Evolutionary conservation across 2,329 filamentous ascomycete species (phyloP).

Genomic region (Volutella citrinella): DNA sequence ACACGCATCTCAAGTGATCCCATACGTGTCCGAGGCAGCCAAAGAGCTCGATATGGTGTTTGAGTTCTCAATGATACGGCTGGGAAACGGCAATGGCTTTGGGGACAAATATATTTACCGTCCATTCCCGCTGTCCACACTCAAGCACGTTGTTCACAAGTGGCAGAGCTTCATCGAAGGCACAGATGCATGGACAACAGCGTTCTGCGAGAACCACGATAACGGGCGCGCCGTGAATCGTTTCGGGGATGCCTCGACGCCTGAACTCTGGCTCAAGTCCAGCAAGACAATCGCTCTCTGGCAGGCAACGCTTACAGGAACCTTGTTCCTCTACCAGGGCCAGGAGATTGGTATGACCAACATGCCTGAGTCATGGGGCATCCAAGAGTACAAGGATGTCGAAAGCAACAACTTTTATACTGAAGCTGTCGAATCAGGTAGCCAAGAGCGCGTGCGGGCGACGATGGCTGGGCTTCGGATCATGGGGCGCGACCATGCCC

Average conservation of each 20-base stretch:
- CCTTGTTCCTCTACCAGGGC: constrained; percentile 57
- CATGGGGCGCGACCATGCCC: constrained; percentile 60
- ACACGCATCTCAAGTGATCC: constrained; percentile 47
- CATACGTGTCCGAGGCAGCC: constrained; percentile 51
- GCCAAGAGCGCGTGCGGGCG: constrained; percentile 35
- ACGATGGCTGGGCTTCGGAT: constrained; percentile 53
- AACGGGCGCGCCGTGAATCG: constrained; percentile 56
- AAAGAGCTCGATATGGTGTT: constrained; percentile 62
- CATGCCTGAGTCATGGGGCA: constrained; percentile 46
- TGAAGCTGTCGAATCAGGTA: constrained; percentile 36
- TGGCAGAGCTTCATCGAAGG: constrained; percentile 50
- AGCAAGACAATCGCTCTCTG: constrained; percentile 53
- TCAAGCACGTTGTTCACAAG: constrained; percentile 42
- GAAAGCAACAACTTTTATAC: constrained; percentile 51
- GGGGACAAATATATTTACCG: constrained; percentile 49
- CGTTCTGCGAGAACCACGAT: constrained; percentile 64
- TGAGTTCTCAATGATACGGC: constrained; percentile 54
- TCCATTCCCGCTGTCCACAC: constrained; percentile 40
- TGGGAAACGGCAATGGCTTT: constrained; percentile 47
- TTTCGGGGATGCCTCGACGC: constrained; percentile 45
- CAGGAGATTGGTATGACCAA: constrained; percentile 63
- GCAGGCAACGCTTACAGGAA: constrained; percentile 48
- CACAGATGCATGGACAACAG: constrained; percentile 55
- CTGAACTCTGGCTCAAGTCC: constrained; percentile 40
- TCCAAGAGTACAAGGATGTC: constrained; percentile 53